Evolutionary conservation across 441 rosid species (phyloP), one percentile per base, ranked within the genome.

Genomic region (Corymbia calophylla): DNA sequence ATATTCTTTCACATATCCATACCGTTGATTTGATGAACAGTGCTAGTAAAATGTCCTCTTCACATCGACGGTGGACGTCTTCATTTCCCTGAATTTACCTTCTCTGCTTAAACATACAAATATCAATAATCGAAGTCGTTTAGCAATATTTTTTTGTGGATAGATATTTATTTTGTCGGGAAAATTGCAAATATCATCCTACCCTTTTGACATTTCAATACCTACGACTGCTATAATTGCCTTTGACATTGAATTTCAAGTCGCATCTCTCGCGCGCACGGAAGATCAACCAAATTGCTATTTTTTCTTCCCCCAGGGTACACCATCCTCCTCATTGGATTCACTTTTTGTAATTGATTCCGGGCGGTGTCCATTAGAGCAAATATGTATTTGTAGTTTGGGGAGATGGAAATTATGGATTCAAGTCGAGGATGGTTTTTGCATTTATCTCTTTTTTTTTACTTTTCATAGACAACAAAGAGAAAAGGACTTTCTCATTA

Each of bases 111-210:
- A 68, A 35, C 1, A 9, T 32, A 14, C 47, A 68, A 21, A 21
- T 11, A 21, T 19, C n/a, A 0, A 73, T 16, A 0, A 21, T 73
- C n/a, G 7, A 73, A 21, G 0, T 73, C 47, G 3, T 39, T 23
- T 0, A 39, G 3, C 49, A 39, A 73, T 70, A 35, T 9, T 70
- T 19, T 35, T 18, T 68, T 19, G 39, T 68, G 47, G 47, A 19
- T 32, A 68, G 47, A 32, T 18, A 5, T 32, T 32, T 32, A 19
- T 32, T 18, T 32, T 32, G 29, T 35, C 16, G 9, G 82, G 82
- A 39, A 73, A 39, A 35, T 73, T 21, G 82, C 82, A 73, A 39
- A 7, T 73, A 21, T 73, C 82, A 21, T 0, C 16, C 47, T 19
- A 70, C 48, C 81, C 27, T 70, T 11, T 47, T 70, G 19, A 35